phyloP scores from a whole-genome alignment of 202 grass and related monocot species.

The Schoenoplectus triqueter region DNA sequence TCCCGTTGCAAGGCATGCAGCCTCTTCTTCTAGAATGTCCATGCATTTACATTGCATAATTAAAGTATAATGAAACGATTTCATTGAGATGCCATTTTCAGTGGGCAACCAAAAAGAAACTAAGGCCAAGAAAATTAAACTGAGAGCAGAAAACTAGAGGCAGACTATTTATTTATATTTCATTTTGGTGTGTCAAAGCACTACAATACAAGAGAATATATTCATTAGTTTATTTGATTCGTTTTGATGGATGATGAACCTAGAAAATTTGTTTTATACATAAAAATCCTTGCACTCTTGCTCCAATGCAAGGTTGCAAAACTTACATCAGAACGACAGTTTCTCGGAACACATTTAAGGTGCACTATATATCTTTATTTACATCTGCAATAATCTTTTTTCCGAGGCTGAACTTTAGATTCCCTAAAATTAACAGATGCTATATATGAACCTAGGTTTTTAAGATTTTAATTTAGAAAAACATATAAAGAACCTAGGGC shows the following conservation, averaged over 20 bases:
- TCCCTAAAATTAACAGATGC: not conserved
- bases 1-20: not conserved
- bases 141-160: not conserved
- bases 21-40: not conserved
- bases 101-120: not conserved
- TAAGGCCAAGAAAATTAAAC: not conserved
- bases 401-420: not conserved
- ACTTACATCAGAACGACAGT: not conserved
- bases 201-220: not conserved
- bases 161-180: not conserved
- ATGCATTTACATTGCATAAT: not conserved
- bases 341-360: not conserved
- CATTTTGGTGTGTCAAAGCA: not conserved
- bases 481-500: not conserved
- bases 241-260: slow-evolving; percentile 3
- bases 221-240: not conserved
- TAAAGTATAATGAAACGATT: not conserved
- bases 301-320: not conserved
- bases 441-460: not conserved
- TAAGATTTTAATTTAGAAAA: not conserved
- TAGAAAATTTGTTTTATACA: not conserved
- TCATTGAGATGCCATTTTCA: not conserved
- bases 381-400: not conserved
- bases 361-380: not conserved
- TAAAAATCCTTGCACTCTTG: not conserved